Base-by-base conservation (phyloP, 2,329 filamentous ascomycete genomes). In the Cadophora sp. region DNA sequence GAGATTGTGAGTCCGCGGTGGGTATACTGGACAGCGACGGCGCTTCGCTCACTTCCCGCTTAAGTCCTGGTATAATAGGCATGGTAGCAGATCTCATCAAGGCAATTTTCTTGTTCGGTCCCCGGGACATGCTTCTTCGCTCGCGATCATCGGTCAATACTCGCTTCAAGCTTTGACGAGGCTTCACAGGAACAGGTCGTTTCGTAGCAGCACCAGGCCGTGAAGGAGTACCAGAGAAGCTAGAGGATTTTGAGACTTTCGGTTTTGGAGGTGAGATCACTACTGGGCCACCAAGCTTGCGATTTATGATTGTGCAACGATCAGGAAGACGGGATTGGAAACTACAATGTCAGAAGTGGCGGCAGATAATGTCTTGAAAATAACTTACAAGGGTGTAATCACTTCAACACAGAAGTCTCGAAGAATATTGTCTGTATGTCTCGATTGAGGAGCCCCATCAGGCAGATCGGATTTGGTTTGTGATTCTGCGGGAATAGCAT, bases 381-480 rank as follows among this genome's bases (percentile, higher is more conserved):
- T 16, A 43, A 74, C 88, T 84, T 81, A 91, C 87, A 95, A 95
- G 40, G 92, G 92, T 55, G 93, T 82, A 73, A 96, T 89, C 50
- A 96, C 90, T 76, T 96, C 92, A 19, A 92, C 84, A 75, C 92
- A 95, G 76, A 95, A 96, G 76, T 91, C 90, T 71, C 86, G 88
- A 7, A 94, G 81, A 7, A 90, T 87, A 75, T 94, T 92, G 34
- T 77, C 73, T 40, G 72, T 71, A 65, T 73, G 68, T 61, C 70
- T 76, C 53, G 63, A 71, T 53, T 53, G 68, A 60, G 53, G 63
- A 65, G 27, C 67, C 50, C 24, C 70, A 46, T 46, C 50, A 14
- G 19, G 26, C 14, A 46, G 68, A 34, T 69, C 66, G 29, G 24
- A 31, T 79, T 72, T 66, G 80, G 82, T 67, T 82, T 81, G 58